Evolutionary conservation across 192 early-diverging fungal species (phyloP).

Genomic region (Coemansia sp.): DNA sequence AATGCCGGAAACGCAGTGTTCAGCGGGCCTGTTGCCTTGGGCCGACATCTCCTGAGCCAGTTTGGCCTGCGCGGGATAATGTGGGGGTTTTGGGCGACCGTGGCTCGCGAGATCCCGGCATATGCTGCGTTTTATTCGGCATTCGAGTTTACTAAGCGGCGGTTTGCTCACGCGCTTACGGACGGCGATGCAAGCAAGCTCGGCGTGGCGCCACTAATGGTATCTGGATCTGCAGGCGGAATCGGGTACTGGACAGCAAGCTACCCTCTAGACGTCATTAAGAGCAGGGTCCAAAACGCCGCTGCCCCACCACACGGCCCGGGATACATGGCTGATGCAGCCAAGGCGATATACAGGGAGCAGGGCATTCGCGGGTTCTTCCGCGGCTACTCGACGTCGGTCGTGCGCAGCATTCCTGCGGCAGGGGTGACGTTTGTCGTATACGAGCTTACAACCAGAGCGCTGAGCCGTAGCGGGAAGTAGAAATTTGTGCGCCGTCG

Average conservation of each 20-base stretch:
- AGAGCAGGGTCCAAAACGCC: constrained; percentile 71
- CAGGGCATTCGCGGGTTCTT: constrained; percentile 63
- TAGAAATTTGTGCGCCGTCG: neutral
- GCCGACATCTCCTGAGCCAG: constrained; percentile 59
- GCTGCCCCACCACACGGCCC: constrained; percentile 57
- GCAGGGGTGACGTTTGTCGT: constrained; percentile 75
- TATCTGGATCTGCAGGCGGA: constrained; percentile 77
- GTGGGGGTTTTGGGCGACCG: constrained; percentile 79
- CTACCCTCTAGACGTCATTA: constrained; percentile 86
- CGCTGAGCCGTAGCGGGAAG: constrained; percentile 11
- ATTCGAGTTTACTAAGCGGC: constrained; percentile 77
- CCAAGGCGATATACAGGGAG: constrained; percentile 55
- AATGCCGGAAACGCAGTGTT: constrained; percentile 9
- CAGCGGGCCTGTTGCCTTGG: constrained; percentile 68
- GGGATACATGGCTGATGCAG: constrained; percentile 58
- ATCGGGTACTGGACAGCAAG: constrained; percentile 76
- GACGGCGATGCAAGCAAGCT: constrained; percentile 53
- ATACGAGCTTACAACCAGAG: constrained; percentile 60
- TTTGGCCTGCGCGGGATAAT: constrained; percentile 76
- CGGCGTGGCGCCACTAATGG: constrained; percentile 59
- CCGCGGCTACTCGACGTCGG: constrained; percentile 61
- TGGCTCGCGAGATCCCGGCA: constrained; percentile 74
- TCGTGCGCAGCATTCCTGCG: constrained; percentile 65
- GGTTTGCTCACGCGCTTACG: constrained; percentile 49
- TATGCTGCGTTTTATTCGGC: constrained; percentile 85